Conservation (phyloP, 768 basidiomycete genomes). For the Strobilomyces dryophilus region DNA sequence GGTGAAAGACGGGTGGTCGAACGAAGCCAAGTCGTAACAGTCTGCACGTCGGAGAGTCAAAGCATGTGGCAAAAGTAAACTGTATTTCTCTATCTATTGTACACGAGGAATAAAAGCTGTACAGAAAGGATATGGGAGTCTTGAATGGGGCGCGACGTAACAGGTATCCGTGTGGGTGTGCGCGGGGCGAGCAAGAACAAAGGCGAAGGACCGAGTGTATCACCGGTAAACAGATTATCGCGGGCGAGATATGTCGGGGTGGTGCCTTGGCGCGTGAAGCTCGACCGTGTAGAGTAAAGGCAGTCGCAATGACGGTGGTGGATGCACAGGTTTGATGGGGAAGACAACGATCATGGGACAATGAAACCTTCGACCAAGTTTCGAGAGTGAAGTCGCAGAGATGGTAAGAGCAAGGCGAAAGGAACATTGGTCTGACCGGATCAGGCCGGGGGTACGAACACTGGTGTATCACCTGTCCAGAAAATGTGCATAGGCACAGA, state of each 20-base stretch:
- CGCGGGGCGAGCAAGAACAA: neutral
- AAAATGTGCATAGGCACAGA: neutral
- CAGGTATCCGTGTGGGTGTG: neutral
- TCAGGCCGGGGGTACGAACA: neutral
- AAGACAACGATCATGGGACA: neutral
- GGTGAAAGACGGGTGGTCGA: constrained; percentile 17
- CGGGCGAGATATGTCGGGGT: neutral
- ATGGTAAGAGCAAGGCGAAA: neutral
- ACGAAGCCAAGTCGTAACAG: constrained; percentile 31
- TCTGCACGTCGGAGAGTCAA: constrained; percentile 54
- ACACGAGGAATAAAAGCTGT: constrained; percentile 24
- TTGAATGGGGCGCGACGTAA: neutral
- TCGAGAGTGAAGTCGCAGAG: neutral
- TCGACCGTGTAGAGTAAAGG: neutral
- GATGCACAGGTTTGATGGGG: neutral
- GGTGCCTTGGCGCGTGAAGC: neutral
- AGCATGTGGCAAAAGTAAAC: constrained; percentile 40
- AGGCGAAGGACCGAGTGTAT: neutral
- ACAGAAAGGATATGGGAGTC: constrained; percentile 14
- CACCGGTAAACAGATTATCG: neutral
- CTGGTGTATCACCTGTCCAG: neutral
- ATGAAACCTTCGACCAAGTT: neutral
- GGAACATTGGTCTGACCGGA: neutral
- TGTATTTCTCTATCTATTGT: constrained; percentile 34
- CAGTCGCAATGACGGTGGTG: neutral